phyloP scores from a whole-genome alignment of 208 protist genomes.

The Phytomonas francai region DNA sequence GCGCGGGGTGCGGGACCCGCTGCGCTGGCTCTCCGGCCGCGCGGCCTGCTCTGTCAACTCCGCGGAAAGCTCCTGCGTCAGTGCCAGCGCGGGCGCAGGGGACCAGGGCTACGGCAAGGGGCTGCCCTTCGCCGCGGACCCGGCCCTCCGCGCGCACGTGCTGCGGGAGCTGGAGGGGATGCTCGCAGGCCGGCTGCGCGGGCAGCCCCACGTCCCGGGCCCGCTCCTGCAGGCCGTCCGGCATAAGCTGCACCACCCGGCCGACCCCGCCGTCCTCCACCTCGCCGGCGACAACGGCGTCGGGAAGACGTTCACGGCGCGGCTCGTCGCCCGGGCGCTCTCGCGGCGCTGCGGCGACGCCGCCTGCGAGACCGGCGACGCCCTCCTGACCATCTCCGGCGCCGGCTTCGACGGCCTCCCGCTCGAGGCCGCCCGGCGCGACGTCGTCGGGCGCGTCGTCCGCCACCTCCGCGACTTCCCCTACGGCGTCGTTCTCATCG shows the following conservation, averaged over 20 bases:
- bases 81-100: conserved; percentile 8
- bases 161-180: conserved; percentile 37
- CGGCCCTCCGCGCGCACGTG: conserved; percentile 24
- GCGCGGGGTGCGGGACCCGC: conserved; percentile 12
- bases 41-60: too few relatives aligned
- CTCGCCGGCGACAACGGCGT: conserved; percentile 79
- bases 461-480: conserved; percentile 44
- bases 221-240: conserved; percentile 38
- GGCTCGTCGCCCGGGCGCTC: conserved; percentile 51
- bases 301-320: conserved; percentile 69
- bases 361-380: conserved; percentile 54
- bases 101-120: conserved; percentile 24
- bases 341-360: conserved; percentile 32
- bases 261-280: conserved; percentile 66
- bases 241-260: conserved; percentile 44
- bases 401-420: conserved; percentile 45
- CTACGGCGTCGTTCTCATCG: conserved; percentile 71
- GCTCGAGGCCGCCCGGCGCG: conserved; percentile 15
- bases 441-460: conserved; percentile 40
- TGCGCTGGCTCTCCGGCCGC: too few relatives aligned
- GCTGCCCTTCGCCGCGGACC: conserved; percentile 43
- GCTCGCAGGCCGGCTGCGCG: conserved; percentile 32
- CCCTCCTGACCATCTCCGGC: conserved; percentile 53
- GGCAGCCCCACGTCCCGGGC: conserved; percentile 44
- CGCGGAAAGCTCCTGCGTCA: background rate